A percentile compares a stretch with the other conserved stretches of the same genome.
These are phyloP conservation scores for Yamadazyma insecticola DNA, from an alignment of 805 yeast species.

Conservation along the genomic window DNA sequence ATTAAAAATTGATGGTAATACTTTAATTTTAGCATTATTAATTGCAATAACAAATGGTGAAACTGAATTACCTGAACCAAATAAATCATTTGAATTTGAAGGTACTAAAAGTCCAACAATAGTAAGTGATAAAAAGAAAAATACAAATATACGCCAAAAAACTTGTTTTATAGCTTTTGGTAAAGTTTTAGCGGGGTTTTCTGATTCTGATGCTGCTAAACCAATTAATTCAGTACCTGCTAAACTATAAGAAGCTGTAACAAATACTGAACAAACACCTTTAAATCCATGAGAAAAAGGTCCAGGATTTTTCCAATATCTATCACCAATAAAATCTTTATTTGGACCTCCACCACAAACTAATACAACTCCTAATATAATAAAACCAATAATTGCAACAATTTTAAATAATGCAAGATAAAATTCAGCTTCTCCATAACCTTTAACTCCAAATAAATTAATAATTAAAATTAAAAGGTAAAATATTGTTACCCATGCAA, in stretches of 20 bases:
- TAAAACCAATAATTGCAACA: conserved; percentile 32
- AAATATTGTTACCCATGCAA: conserved; percentile 34
- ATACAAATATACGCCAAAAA: conserved; percentile 39
- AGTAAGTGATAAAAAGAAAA: conserved; percentile 30
- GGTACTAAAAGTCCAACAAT: conserved; percentile 44
- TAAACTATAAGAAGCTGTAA: conserved; percentile 33
- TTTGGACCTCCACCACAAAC: conserved; percentile 38
- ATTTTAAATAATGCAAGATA: conserved; percentile 26
- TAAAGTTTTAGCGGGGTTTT: conserved; percentile 33
- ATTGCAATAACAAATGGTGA: conserved; percentile 79
- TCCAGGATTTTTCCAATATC: conserved; percentile 27
- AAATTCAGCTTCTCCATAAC: conserved; percentile 36
- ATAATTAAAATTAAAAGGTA: conserved; percentile 24
- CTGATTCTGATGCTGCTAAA: conserved; percentile 35
- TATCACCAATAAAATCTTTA: conserved; percentile 30
- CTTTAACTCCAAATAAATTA: conserved; percentile 33
- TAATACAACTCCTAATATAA: conserved; percentile 30
- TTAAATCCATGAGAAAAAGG: conserved; percentile 36
- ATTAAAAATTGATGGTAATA: conserved; percentile 68
- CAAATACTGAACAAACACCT: conserved; percentile 34
- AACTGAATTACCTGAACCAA: conserved; percentile 47
- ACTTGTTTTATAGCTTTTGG: conserved; percentile 42
- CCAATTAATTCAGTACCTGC: conserved; percentile 38
- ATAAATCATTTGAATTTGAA: conserved; percentile 41
- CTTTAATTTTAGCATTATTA: conserved; percentile 54